Evolutionary conservation across 345 rosid species (phyloP), one percentile per base, ranked within the genome.

Genomic region (Balakata baccata): DNA sequence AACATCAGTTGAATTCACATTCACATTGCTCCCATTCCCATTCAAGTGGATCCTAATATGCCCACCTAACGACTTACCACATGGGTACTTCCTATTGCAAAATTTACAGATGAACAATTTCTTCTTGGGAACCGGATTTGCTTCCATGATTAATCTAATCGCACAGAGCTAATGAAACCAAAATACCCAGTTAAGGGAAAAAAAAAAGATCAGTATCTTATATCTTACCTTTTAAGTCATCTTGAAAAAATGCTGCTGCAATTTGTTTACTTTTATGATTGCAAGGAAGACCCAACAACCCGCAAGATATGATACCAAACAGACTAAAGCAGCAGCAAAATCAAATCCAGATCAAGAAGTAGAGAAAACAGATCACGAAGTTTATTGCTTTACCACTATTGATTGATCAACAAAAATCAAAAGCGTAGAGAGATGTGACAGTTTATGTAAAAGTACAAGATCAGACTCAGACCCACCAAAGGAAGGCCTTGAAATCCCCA

Each of bases 51-150:
- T 89, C 85, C 97, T 87, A 70, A 93, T 86, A 78, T 93, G 98
- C 66, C 98, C 95, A 51, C 98, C 97, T 17, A 93, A 86, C 65
- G 97, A 89, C 85, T 91, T 93, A 38, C 95, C 97, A 79, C 95
- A 89, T 13, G 90, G 84, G 60, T 81, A 93, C 75, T 81, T 86
- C 85, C 87, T 93, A 85, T 79, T 79, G 82, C 98, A 89, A 76
- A 69, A 87, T 87, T 85, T 93, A 83, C 98, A 93, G 29, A 81
- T 84, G 68, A 86, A 68, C 71, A 68, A 92, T 79, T 81, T 85
- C 86, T 77, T 88, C 84, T 84, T 86, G 3, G 37, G 14, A 22
- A 22, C 10, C 68, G 79, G 84, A 84, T 60, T 83, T 61, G 78
- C 69, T 66, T 91, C 96, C 96, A 90, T 87, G 39, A 23, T 74